These are phyloP conservation scores for Petunia secreta DNA, from an alignment of 257 asterid species.

Conservation along the genomic window DNA sequence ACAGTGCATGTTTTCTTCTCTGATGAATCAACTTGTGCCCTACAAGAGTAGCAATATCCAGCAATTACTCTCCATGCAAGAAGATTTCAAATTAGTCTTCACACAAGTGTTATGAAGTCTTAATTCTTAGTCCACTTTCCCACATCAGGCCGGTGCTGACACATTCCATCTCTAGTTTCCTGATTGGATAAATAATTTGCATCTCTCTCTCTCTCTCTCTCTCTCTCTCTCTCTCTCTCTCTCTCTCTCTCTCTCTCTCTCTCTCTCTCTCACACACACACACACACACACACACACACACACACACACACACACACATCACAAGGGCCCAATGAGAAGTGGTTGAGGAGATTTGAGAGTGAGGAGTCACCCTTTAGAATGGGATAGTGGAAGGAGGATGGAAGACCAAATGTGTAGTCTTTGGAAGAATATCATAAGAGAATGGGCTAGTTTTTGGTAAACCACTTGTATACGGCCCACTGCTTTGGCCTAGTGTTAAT, in stretches of 20 bases:
- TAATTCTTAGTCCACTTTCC: background rate
- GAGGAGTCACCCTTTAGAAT: background rate
- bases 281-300: no score
- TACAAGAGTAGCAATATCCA: background rate
- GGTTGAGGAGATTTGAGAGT: background rate
- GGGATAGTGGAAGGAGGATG: background rate
- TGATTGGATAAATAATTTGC: background rate
- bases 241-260: no score
- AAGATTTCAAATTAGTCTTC: background rate
- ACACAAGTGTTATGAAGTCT: background rate
- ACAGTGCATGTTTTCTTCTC: background rate
- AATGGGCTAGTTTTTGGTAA: no score
- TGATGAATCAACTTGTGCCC: background rate
- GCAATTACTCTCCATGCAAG: background rate
- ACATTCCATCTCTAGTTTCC: background rate
- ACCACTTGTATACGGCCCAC: no score
- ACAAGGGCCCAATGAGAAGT: background rate
- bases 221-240: no score
- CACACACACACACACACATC: no score
- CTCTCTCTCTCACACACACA: no score
- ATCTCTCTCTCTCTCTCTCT: no score
- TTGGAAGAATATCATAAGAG: background rate
- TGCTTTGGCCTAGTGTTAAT: no score
- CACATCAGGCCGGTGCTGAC: background rate
- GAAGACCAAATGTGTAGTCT: background rate